Conservation (phyloP, 352 stramenopile species). For the Phytophthora sojae region DNA sequence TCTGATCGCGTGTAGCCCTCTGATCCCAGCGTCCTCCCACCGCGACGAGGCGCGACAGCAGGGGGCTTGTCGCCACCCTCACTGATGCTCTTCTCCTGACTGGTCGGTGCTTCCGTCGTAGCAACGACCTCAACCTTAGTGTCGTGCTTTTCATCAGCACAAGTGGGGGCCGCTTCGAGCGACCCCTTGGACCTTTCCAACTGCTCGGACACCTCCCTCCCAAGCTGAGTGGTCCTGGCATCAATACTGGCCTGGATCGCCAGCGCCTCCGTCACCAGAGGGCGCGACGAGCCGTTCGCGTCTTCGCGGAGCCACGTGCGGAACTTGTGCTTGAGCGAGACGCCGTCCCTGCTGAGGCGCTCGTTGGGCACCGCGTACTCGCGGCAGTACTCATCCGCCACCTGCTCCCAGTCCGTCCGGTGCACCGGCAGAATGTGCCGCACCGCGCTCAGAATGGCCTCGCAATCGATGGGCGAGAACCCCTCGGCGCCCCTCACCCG, state of each 20-base stretch:
- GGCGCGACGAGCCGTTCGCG: slow-evolving; percentile 2
- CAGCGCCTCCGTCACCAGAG: slow-evolving; percentile 25
- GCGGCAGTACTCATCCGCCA: slow-evolving; percentile 35
- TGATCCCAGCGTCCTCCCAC: slow-evolving; percentile 37
- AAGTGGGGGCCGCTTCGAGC: background rate
- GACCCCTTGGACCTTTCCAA: background rate
- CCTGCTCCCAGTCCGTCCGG: slow-evolving; percentile 29
- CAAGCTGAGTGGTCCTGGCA: slow-evolving; percentile 21
- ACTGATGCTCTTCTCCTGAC: slow-evolving; percentile 7
- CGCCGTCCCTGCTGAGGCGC: slow-evolving; percentile 27
- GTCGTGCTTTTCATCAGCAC: background rate
- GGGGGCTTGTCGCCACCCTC: slow-evolving; percentile 14
- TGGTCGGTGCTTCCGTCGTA: background rate
- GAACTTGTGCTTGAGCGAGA: slow-evolving; percentile 46
- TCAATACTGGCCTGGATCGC: slow-evolving; percentile 31
- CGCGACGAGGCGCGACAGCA: slow-evolving; percentile 15
- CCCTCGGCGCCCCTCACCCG: slow-evolving; percentile 36
- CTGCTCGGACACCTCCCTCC: background rate
- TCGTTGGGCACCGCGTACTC: slow-evolving; percentile 32
- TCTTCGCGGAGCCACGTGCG: slow-evolving; percentile 36
- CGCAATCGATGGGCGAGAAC: slow-evolving; percentile 27
- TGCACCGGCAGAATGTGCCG: slow-evolving; percentile 28
- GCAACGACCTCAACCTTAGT: slow-evolving; percentile 1
- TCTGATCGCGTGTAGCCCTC: slow-evolving; percentile 43
- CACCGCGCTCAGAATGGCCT: slow-evolving; percentile 29